phyloP scores from a whole-genome alignment of 768 basidiomycete species.

The Hypholoma fasciculare region DNA sequence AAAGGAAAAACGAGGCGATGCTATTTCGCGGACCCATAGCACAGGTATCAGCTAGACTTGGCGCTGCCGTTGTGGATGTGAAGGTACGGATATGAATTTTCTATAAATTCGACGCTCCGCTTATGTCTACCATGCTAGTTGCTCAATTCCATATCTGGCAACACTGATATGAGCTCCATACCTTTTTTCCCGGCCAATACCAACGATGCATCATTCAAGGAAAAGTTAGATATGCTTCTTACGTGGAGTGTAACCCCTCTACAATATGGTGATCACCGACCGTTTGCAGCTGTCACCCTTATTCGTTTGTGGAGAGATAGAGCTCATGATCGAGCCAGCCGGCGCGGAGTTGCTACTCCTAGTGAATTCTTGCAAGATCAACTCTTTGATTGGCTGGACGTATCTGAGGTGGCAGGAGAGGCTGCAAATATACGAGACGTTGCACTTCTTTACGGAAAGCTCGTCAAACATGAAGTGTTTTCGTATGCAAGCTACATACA shows the following conservation, averaged over 20 bases:
- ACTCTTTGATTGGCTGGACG: conserved; percentile 82
- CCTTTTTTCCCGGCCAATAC: conserved; percentile 55
- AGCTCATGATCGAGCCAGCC: conserved; percentile 60
- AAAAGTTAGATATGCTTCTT: conserved; percentile 72
- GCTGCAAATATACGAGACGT: conserved; percentile 55
- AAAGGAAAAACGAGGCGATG: conserved; percentile 79
- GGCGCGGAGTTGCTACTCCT: conserved; percentile 60
- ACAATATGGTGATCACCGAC: conserved; percentile 82
- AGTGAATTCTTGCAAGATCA: conserved; percentile 70
- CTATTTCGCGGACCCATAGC: conserved; percentile 67
- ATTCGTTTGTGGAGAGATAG: conserved; percentile 63
- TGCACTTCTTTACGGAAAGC: conserved; percentile 68
- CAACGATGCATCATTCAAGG: conserved; percentile 49
- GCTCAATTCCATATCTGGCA: conserved; percentile 73
- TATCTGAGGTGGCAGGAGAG: conserved; percentile 60
- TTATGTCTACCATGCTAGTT: conserved; percentile 39
- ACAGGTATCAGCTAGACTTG: conserved; percentile 57
- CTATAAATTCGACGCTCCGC: background rate
- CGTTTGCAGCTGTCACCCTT: conserved; percentile 72
- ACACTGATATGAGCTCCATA: conserved; percentile 59
- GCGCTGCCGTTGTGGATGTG: conserved; percentile 57
- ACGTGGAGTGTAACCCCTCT: conserved; percentile 81
- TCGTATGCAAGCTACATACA: conserved; percentile 77
- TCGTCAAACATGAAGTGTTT: conserved; percentile 70
- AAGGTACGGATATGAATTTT: conserved; percentile 32